Percentiles rank a stretch among this genome's conserved stretches.
phyloP scores from a whole-genome alignment of 2,329 filamentous ascomycete genomes.

The Ramularia endophylla region DNA sequence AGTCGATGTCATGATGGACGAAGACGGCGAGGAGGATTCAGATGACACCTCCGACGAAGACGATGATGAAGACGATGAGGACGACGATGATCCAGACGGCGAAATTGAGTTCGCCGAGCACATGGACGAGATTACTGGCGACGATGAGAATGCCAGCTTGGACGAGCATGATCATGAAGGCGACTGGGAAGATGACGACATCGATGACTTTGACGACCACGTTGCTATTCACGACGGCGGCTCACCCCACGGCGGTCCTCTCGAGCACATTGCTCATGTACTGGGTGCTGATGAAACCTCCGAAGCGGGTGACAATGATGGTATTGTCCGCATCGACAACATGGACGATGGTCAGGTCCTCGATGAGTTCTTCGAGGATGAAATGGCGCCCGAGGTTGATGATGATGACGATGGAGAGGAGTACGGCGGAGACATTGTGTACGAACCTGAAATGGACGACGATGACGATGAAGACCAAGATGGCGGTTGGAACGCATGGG shows the following conservation, averaged over 20 bases:
- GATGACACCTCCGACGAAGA: constrained; percentile 57
- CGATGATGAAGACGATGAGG: constrained; percentile 52
- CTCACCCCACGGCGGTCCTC: constrained; percentile 27
- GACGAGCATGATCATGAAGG: constrained; percentile 45
- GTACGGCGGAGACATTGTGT: constrained; percentile 60
- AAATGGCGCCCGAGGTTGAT: constrained; percentile 53
- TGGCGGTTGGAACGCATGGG: constrained; percentile 20
- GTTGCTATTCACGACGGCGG: constrained; percentile 44
- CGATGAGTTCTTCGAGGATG: constrained; percentile 50
- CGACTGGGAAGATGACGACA: constrained; percentile 39
- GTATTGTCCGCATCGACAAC: constrained; percentile 33
- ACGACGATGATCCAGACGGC: constrained; percentile 51
- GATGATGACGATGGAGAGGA: constrained; percentile 54
- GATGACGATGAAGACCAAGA: constrained; percentile 28
- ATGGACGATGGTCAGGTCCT: constrained; percentile 43
- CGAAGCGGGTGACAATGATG: constrained; percentile 32
- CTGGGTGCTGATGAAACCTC: constrained; percentile 30
- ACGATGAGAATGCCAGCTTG: constrained; percentile 43
- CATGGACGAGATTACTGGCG: constrained; percentile 42
- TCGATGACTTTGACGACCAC: constrained; percentile 36
- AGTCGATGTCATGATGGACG: constrained; percentile 88
- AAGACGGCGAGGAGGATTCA: constrained; percentile 54
- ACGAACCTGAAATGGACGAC: constrained; percentile 44
- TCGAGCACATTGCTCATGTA: constrained; percentile 37
- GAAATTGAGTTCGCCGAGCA: constrained; percentile 51